Conservation (phyloP, 2,329 filamentous ascomycete genomes). For the Tolypocladium tropicale region DNA sequence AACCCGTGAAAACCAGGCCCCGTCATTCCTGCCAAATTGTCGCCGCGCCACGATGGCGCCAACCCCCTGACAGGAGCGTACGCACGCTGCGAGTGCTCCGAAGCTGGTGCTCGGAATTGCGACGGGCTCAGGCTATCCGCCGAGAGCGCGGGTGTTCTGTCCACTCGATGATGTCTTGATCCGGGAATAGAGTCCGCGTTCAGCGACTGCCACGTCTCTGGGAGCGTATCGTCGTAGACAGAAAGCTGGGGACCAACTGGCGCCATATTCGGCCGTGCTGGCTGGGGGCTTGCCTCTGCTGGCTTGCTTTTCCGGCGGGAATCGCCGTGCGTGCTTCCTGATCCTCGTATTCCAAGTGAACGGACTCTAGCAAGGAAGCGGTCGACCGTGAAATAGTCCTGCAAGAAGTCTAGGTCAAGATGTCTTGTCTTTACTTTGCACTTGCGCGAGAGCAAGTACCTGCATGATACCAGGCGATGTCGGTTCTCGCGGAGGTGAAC, state of each 20-base stretch:
- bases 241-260: not conserved
- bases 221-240: not conserved
- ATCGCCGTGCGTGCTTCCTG: not conserved
- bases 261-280: not conserved
- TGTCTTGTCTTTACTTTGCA: not conserved
- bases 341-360: not conserved
- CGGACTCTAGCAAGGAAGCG: not conserved
- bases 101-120: conserved; percentile 9
- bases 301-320: not conserved
- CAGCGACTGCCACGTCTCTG: not conserved
- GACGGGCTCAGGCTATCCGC: conserved; percentile 4
- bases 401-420: not conserved
- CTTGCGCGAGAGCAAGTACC: not conserved
- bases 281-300: not conserved
- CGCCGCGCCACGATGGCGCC: not conserved
- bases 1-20: conserved; percentile 35
- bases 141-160: not conserved
- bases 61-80: not conserved
- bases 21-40: conserved; percentile 26
- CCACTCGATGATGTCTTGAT: not conserved
- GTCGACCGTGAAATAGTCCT: not conserved
- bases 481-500: not conserved
- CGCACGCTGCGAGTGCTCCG: not conserved
- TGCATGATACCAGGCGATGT: not conserved
- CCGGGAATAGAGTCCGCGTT: not conserved